These are phyloP conservation scores for Lolium rigidum DNA, from an alignment of 176 grass and related monocot genomes.

Conservation along the genomic window DNA sequence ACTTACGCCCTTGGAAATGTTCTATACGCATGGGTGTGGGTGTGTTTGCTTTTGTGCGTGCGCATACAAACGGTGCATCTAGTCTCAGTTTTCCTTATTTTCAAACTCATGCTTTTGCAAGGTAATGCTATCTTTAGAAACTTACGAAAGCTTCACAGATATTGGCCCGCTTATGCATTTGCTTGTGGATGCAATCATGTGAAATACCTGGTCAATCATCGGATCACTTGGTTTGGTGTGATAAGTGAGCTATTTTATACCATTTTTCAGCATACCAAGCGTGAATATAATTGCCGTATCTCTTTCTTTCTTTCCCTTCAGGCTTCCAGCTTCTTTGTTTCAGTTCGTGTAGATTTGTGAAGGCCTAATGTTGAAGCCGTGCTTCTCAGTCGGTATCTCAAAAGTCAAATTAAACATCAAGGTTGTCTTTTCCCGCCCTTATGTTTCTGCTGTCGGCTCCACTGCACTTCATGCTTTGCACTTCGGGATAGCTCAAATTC, in stretches of 20 bases:
- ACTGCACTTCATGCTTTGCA: too few relatives aligned
- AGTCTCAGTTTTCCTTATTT: neutral
- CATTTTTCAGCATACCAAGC: neutral
- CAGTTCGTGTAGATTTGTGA: neutral
- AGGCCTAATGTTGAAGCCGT: neutral
- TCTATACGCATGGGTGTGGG: too few relatives aligned
- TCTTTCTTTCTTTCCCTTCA: neutral
- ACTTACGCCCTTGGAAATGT: too few relatives aligned
- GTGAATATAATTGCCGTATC: neutral
- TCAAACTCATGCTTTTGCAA: neutral
- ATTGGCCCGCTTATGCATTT: constrained; percentile 32
- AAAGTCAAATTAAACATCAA: neutral
- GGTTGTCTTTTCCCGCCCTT: neutral
- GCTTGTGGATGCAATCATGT: constrained; percentile 38
- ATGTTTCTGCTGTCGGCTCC: too few relatives aligned
- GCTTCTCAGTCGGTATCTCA: neutral
- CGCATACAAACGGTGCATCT: constrained; percentile 16
- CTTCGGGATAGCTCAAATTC: too few relatives aligned
- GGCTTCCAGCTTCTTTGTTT: neutral
- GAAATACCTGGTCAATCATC: too few relatives aligned
- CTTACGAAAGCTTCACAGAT: constrained; percentile 6
- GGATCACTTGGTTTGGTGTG: too few relatives aligned
- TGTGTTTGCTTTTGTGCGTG: constrained; percentile 23
- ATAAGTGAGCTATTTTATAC: constrained; percentile 9
- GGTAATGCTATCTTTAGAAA: constrained; percentile 30